Base-by-base conservation (phyloP, 306 rosid species). In the Trichosanthes truncata region DNA sequence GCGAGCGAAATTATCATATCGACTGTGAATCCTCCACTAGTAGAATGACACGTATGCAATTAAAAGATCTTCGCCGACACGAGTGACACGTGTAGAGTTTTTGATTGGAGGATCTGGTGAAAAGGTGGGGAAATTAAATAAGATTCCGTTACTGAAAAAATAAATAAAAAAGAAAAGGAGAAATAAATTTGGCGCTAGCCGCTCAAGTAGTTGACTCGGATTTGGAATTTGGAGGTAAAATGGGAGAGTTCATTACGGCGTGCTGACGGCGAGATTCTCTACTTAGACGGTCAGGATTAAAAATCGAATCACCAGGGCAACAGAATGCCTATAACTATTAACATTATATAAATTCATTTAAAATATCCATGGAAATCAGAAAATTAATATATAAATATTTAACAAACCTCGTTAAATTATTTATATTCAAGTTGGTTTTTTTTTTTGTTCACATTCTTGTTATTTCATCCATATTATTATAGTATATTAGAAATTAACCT, bases 181-280 rank as follows among this genome's bases (percentile, higher is more conserved):
- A 73, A 26, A 73, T 46, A 46, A 15, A 73, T 73, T 73, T 73
- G 77, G 77, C 77, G 77, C 41, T 14, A 72, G 57, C 33, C 52
- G 35, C 52, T 21, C 5, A 21, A 73, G 41, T 46, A 26, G 77
- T 73, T 17, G 43, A 73, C 77, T 73, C 13, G 77, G 59, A 46
- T 25, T 25, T 10, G 36, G 14, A 46, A 72, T 43, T 73, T 46
- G 77, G 60, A 73, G 77, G 77, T 73, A 73, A 73, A 73, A 73
- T 46, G 41, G 21, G 25, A 46, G 57, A 72, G 36, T 31, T n/a
- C 36, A n/a, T 43, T 43, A 43, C 76, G 21, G 20, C 36, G 76
- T 12, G 36, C 55, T 69, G 76, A 65, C 25, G 26, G 10, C 25
- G 14, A 20, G 45, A 43, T 67, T n/a, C 51, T 17, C 49, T 66